These are phyloP conservation scores for Zasmidium angulare DNA, from an alignment of 2,329 filamentous ascomycete species.

Conservation along the genomic window DNA sequence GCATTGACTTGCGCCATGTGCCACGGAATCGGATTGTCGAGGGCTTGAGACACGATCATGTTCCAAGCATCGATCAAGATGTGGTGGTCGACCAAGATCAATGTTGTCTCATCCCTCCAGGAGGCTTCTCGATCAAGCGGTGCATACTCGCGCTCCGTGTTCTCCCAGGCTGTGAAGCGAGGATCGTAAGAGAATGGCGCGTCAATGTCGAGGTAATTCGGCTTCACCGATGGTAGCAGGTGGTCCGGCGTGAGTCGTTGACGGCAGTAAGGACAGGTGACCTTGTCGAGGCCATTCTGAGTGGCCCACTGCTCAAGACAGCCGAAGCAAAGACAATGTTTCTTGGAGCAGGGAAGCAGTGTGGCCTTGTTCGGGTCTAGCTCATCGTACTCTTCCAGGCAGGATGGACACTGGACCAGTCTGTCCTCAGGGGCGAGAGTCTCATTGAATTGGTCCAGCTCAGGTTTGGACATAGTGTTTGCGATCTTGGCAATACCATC, in stretches of 20 bases:
- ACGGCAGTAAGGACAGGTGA: background rate
- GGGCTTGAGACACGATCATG: background rate
- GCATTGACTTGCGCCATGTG: background rate
- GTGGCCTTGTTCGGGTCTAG: background rate
- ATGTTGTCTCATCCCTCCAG: background rate
- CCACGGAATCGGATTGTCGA: background rate
- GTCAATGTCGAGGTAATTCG: conserved; percentile 4
- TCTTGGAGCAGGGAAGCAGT: background rate
- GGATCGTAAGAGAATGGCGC: conserved; percentile 9
- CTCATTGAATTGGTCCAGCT: background rate
- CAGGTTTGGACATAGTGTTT: background rate
- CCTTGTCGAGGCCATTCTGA: background rate
- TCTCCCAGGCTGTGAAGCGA: conserved; percentile 18
- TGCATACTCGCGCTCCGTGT: conserved; percentile 16
- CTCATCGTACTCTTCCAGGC: background rate
- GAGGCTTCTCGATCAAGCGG: conserved; percentile 11
- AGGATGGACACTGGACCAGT: background rate
- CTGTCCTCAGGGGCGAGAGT: background rate
- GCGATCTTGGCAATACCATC: background rate
- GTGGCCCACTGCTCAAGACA: background rate
- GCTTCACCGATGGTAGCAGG: background rate
- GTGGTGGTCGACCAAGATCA: conserved; percentile 2
- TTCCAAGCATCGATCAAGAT: conserved; percentile 7
- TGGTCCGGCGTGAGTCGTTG: background rate
- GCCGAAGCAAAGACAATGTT: background rate